These are phyloP conservation scores for Xylaria sp. DNA, from an alignment of 2,329 filamentous ascomycete species.

Conservation along the genomic window DNA sequence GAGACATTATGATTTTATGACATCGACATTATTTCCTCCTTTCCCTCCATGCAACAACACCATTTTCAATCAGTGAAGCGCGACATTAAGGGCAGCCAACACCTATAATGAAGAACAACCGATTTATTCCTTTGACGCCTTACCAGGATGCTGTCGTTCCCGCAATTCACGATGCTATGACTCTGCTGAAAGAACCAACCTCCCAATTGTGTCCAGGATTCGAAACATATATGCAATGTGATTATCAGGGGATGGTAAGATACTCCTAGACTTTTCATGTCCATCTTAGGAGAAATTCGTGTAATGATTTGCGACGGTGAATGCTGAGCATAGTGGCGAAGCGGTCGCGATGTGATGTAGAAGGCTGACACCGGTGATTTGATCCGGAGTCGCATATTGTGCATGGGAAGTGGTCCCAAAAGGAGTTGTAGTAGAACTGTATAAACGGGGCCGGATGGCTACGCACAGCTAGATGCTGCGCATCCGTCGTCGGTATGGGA, in stretches of 20 bases:
- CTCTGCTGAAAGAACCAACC: conserved; percentile 17
- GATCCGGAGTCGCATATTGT: conserved; percentile 8
- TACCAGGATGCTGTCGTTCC: conserved; percentile 23
- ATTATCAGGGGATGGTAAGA: conserved; percentile 26
- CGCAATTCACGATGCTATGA: conserved; percentile 15
- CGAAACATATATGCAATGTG: conserved; percentile 41
- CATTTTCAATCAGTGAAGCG: not conserved
- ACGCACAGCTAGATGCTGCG: conserved; percentile 35
- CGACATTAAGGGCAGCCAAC: not conserved
- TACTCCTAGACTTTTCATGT: conserved; percentile 8
- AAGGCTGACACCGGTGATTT: not conserved
- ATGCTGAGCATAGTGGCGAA: conserved; percentile 10
- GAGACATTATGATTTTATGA: conserved; percentile 47
- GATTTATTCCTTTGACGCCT: conserved; percentile 30
- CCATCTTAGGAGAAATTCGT: not conserved
- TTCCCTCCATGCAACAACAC: conserved; percentile 8
- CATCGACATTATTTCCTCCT: conserved; percentile 42
- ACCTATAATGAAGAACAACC: conserved; percentile 22
- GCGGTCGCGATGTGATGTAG: conserved; percentile 22
- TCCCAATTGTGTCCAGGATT: conserved; percentile 37
- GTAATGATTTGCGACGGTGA: not conserved
- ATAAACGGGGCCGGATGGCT: not conserved
- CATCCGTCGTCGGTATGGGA: conserved; percentile 38
- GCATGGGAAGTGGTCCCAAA: not conserved
- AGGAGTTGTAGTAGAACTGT: not conserved